Evolutionary conservation across 192 early-diverging fungal species (phyloP).

Genomic region (Radiomyces spectabilis): DNA sequence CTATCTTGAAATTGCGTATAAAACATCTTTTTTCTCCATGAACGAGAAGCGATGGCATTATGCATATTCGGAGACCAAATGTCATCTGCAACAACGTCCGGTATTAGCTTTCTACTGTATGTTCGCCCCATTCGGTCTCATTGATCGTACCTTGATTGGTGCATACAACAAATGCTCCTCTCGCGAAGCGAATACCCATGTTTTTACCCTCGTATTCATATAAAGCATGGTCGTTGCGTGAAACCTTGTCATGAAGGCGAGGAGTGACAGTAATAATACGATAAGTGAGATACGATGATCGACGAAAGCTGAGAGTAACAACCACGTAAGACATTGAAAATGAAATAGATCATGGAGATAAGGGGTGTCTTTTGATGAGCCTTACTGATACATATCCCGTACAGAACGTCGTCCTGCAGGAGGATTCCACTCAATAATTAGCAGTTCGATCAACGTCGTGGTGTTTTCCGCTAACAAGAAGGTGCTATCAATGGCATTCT

Average conservation of each 20-base stretch:
- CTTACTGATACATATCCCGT: slow-evolving; percentile 10
- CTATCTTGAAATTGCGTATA: slow-evolving; percentile 24
- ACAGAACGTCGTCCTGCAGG: slow-evolving; percentile 3
- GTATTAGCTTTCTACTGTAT: no score
- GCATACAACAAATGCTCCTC: slow-evolving; percentile 26
- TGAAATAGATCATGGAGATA: no score
- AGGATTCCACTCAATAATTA: slow-evolving; percentile 28
- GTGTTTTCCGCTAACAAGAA: slow-evolving; percentile 17
- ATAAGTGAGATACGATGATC: slow-evolving; percentile 19
- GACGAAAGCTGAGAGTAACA: slow-evolving; percentile 15
- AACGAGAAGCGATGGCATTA: slow-evolving; percentile 15
- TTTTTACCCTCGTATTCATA: slow-evolving; percentile 29
- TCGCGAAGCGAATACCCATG: slow-evolving; percentile 21
- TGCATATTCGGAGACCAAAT: slow-evolving; percentile 24
- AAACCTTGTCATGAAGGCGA: slow-evolving; percentile 16
- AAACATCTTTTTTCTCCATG: slow-evolving; percentile 13
- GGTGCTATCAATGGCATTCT: slow-evolving; percentile 26
- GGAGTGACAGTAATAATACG: slow-evolving; percentile 21
- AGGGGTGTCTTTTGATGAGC: no score
- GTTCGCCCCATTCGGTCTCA: no score
- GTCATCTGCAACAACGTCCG: no score
- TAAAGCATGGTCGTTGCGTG: background rate
- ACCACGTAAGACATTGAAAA: background rate
- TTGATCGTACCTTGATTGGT: slow-evolving; percentile 21
- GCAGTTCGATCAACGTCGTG: slow-evolving; percentile 7